phyloP scores from a whole-genome alignment of 2,329 filamentous ascomycete species.

The Aspergillus pseudonomiae region DNA sequence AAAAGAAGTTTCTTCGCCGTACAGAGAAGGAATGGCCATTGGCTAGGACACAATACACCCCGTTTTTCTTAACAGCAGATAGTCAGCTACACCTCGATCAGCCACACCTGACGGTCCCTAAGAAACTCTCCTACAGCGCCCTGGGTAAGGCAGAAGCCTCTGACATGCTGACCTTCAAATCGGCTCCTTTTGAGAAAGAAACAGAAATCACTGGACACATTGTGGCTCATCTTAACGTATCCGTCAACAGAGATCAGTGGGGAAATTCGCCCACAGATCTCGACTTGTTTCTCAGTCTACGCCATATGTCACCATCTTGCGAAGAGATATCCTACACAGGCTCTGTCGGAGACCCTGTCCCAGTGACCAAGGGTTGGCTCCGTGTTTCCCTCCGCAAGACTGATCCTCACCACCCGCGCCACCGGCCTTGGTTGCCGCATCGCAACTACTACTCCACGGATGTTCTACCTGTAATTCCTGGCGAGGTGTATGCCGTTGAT shows the following conservation, averaged over 20 bases:
- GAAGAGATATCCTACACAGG: constrained; percentile 57
- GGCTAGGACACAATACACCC: constrained; percentile 61
- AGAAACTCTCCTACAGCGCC: too few species aligned
- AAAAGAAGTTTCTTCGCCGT: constrained; percentile 57
- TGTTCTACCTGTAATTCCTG: constrained; percentile 46
- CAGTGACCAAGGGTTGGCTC: constrained; percentile 57
- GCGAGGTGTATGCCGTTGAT: constrained; percentile 52
- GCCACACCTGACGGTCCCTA: too few species aligned
- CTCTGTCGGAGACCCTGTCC: constrained; percentile 55
- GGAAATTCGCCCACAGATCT: constrained; percentile 48
- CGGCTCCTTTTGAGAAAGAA: neutral
- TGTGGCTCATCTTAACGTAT: constrained; percentile 64
- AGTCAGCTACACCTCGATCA: too few species aligned
- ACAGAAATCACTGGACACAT: constrained; percentile 69
- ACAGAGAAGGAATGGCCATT: constrained; percentile 68
- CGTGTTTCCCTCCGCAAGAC: constrained; percentile 53
- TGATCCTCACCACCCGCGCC: constrained; percentile 44
- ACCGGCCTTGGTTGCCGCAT: constrained; percentile 49
- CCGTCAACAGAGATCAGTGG: constrained; percentile 40
- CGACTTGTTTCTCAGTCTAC: constrained; percentile 57
- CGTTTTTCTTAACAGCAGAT: neutral
- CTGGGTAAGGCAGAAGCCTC: too few species aligned
- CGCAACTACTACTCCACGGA: constrained; percentile 49
- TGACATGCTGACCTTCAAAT: too few species aligned
- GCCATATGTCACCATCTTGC: constrained; percentile 49